Evolutionary conservation across 2,329 filamentous ascomycete genomes (phyloP).

Genomic region (Pyrenochaeta sp.): DNA sequence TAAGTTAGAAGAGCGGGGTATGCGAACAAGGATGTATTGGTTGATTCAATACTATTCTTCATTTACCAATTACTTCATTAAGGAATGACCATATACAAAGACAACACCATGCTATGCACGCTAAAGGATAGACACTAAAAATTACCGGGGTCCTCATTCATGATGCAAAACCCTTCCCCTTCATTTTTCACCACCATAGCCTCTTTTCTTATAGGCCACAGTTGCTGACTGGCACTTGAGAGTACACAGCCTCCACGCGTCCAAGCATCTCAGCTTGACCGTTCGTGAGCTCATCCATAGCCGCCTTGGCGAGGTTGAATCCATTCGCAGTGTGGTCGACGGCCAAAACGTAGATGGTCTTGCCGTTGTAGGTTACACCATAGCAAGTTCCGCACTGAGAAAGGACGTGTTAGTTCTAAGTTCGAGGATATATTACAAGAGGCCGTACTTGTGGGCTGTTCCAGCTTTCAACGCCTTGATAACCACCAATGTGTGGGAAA

Average conservation of each 20-base stretch:
- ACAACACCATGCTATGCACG: slow-evolving; percentile 10
- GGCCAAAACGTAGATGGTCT: slow-evolving; percentile 58
- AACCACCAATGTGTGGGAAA: slow-evolving; percentile 60
- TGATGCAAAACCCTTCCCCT: neutral
- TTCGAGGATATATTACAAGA: neutral
- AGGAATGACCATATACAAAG: slow-evolving; percentile 13
- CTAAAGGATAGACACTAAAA: slow-evolving; percentile 4
- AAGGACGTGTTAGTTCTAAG: slow-evolving; percentile 11
- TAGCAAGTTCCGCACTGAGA: slow-evolving; percentile 62
- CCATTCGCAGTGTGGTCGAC: slow-evolving; percentile 57
- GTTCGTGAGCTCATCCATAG: slow-evolving; percentile 60
- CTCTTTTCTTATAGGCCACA: slow-evolving; percentile 35
- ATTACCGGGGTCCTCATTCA: slow-evolving; percentile 7
- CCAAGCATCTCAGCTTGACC: slow-evolving; percentile 54
- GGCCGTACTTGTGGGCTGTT: slow-evolving; percentile 44
- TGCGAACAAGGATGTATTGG: too few relatives aligned
- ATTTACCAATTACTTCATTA: slow-evolving; percentile 12
- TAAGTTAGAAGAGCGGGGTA: too few relatives aligned
- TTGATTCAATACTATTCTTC: slow-evolving; percentile 1
- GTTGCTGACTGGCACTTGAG: slow-evolving; percentile 46
- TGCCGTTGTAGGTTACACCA: slow-evolving; percentile 56
- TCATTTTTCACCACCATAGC: neutral
- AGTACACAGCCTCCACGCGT: slow-evolving; percentile 52
- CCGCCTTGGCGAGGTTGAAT: slow-evolving; percentile 58
- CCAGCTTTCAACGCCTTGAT: slow-evolving; percentile 57